A percentile compares a stretch with the other conserved stretches of the same genome.
Evolutionary conservation across 2,329 filamentous ascomycete genomes (phyloP).

Genomic region (Botrytis paeoniae): DNA sequence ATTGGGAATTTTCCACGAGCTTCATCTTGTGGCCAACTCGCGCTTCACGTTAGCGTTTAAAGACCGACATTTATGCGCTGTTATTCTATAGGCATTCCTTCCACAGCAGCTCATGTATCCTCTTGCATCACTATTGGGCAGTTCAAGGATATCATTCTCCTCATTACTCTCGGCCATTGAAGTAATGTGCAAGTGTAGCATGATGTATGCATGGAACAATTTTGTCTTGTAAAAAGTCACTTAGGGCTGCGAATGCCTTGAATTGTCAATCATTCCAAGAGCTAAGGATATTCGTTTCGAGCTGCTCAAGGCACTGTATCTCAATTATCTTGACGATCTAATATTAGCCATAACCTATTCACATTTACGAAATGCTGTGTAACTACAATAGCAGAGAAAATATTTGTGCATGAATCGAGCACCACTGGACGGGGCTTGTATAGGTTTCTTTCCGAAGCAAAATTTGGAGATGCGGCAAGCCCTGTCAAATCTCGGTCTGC

Average conservation of each 20-base stretch:
- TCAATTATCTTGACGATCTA: background rate
- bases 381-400: background rate
- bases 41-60: background rate
- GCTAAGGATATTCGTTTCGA: background rate
- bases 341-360: background rate
- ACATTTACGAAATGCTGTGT: background rate
- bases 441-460: background rate
- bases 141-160: background rate
- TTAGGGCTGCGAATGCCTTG: background rate
- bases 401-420: background rate
- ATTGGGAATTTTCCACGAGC: background rate
- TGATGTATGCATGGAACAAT: background rate
- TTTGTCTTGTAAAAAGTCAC: background rate
- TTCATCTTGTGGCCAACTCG: constrained; percentile 4
- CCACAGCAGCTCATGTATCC: background rate
- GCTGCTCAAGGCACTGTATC: background rate
- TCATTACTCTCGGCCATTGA: background rate
- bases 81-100: background rate
- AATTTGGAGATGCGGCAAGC: background rate
- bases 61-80: too few species aligned
- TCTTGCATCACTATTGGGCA: background rate
- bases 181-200: constrained; percentile 6
- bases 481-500: constrained; percentile 2
- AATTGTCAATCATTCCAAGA: background rate
- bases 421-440: background rate